Evolutionary conservation across 2,329 filamentous ascomycete species (phyloP).

Genomic region (Incumbomyces delicatus): DNA sequence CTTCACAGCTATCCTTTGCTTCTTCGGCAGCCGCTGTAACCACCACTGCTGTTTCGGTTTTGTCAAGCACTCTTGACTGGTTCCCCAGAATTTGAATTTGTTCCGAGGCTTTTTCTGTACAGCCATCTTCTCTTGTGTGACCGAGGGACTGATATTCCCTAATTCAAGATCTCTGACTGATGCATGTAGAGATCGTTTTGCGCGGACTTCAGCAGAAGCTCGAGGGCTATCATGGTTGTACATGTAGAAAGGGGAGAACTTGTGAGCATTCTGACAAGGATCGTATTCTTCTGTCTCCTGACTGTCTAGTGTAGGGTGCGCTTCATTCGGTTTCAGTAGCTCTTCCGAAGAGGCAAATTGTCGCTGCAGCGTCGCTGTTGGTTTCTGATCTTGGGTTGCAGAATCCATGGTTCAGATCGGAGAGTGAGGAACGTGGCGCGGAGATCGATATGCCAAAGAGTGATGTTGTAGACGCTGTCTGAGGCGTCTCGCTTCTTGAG

Average conservation of each 20-base stretch:
- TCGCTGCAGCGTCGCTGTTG: neutral
- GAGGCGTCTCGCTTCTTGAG: no score
- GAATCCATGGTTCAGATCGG: neutral
- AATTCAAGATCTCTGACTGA: conserved; percentile 11
- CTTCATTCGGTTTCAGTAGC: neutral
- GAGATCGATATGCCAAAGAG: neutral
- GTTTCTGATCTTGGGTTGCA: neutral
- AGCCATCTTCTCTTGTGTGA: conserved; percentile 17
- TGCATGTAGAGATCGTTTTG: conserved; percentile 9
- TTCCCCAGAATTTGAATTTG: conserved; percentile 14
- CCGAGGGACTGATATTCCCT: conserved; percentile 11
- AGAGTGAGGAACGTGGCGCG: neutral
- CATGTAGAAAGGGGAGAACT: conserved; percentile 37
- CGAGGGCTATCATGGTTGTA: conserved; percentile 29
- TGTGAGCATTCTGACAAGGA: conserved; percentile 30
- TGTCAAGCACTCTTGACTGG: conserved; percentile 24
- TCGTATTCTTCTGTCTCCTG: conserved; percentile 36
- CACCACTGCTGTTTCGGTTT: conserved; percentile 26
- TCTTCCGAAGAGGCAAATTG: conserved; percentile 1
- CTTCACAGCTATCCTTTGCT: conserved; percentile 31
- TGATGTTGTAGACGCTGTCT: neutral
- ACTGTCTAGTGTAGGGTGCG: neutral
- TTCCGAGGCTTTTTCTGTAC: conserved; percentile 8
- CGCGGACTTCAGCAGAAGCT: conserved; percentile 22
- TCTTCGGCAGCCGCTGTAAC: conserved; percentile 25